phyloP scores from a whole-genome alignment of 75 land plant species.

The Sequoia sempervirens region DNA sequence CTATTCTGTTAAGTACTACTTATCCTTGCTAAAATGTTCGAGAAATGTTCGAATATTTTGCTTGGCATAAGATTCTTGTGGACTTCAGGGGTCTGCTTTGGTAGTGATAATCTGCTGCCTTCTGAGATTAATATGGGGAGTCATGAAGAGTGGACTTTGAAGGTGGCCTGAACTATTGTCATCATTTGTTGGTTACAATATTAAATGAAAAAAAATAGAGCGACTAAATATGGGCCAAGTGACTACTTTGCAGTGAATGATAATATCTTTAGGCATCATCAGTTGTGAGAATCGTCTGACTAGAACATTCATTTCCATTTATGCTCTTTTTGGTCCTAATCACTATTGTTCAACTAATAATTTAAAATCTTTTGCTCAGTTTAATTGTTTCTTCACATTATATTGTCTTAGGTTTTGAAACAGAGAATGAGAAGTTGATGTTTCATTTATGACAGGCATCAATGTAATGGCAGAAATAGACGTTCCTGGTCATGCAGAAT shows the following conservation, averaged over 20 bases:
- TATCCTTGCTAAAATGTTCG: not conserved
- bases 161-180: not conserved
- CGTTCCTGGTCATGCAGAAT: slow-evolving; percentile 94
- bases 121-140: not conserved
- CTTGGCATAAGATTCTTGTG: not conserved
- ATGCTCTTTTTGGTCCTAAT: not conserved
- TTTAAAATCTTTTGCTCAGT: not conserved
- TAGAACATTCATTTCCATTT: not conserved
- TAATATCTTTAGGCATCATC: not conserved
- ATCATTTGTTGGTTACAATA: not conserved
- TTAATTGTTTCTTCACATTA: not conserved
- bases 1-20: not conserved
- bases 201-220: not conserved
- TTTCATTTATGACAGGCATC: slow-evolving; percentile 46
- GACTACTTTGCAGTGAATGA: not conserved
- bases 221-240: not conserved
- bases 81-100: not conserved
- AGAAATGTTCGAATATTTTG: not conserved
- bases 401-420: not conserved
- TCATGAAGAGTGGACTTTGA: not conserved
- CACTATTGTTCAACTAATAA: not conserved
- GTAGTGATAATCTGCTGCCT: not conserved
- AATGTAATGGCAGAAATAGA: slow-evolving; percentile 94
- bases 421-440: not conserved
- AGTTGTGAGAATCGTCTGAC: not conserved